Conservation (phyloP, 495 filamentous ascomycete genomes). For the Podospora bellae-mahoneyi region DNA sequence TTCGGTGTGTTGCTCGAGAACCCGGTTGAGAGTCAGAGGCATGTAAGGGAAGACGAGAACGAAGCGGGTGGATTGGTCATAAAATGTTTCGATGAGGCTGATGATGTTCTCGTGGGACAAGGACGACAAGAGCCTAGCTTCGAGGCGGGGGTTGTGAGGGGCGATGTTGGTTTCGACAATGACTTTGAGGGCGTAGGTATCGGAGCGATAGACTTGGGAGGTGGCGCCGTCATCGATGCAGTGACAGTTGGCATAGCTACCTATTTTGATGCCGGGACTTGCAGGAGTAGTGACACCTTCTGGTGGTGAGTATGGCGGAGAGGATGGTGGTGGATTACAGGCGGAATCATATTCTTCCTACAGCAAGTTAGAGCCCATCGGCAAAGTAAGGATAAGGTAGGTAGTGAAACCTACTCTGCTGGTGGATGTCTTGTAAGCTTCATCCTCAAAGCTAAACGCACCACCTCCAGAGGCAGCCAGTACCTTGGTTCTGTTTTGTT, state of each 20-base stretch:
- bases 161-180: conserved; percentile 71
- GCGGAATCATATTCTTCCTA: conserved; percentile 48
- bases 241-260: conserved; percentile 64
- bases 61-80: conserved; percentile 64
- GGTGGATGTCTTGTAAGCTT: conserved; percentile 42
- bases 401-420: conserved; percentile 33
- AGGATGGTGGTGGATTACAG: conserved; percentile 11
- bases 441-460: conserved; percentile 41
- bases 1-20: conserved; percentile 8
- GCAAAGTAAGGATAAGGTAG: neutral
- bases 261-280: conserved; percentile 56
- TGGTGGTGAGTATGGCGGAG: neutral
- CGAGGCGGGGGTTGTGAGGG: conserved; percentile 76
- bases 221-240: conserved; percentile 74
- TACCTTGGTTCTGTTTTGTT: conserved; percentile 20
- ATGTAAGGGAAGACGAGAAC: conserved; percentile 82
- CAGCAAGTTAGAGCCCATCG: conserved; percentile 18
- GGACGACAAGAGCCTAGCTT: conserved; percentile 67
- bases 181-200: conserved; percentile 72
- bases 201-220: conserved; percentile 68
- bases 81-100: conserved; percentile 65
- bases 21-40: conserved; percentile 61
- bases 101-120: conserved; percentile 50
- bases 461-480: conserved; percentile 18
- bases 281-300: neutral